Evolutionary conservation across 805 yeast genomes (phyloP).

Genomic region (Starmerella kuoi): DNA sequence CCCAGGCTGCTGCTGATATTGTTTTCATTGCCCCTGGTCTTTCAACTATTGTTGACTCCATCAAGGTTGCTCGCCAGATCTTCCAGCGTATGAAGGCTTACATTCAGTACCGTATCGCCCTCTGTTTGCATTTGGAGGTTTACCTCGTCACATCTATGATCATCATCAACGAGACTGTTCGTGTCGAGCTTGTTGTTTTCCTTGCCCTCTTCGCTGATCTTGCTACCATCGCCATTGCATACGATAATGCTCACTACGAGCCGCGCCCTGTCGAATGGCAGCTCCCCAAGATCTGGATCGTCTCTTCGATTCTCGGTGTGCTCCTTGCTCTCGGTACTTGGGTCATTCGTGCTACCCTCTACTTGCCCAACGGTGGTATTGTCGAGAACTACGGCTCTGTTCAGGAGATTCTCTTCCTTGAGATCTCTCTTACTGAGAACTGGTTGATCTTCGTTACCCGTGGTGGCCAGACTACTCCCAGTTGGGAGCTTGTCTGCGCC

Average conservation of each 20-base stretch:
- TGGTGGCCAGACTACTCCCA: conserved; percentile 98
- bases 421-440: conserved; percentile 89
- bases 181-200: conserved; percentile 85
- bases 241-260: conserved; percentile 93
- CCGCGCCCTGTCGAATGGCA: conserved; percentile 93
- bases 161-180: conserved; percentile 73
- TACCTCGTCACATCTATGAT: conserved; percentile 95
- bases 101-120: conserved; percentile 95
- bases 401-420: conserved; percentile 88
- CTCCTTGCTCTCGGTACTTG: conserved; percentile 86
- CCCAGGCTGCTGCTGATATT: conserved; percentile 93
- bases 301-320: conserved; percentile 77
- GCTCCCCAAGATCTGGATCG: conserved; percentile 95
- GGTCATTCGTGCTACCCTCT: conserved; percentile 90
- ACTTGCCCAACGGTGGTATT: conserved; percentile 65
- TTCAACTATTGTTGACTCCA: conserved; percentile 86
- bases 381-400: conserved; percentile 90
- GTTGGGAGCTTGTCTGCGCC: conserved; percentile 94
- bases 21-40: conserved; percentile 93
- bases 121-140: conserved; percentile 86
- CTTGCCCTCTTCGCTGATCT: conserved; percentile 95
- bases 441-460: conserved; percentile 95
- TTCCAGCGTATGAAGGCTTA: conserved; percentile 99
- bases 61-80: conserved; percentile 90
- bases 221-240: conserved; percentile 94